Evolutionary conservation across 2,329 filamentous ascomycete genomes (phyloP).

Genomic region (Malbranchea cinnamomea): DNA sequence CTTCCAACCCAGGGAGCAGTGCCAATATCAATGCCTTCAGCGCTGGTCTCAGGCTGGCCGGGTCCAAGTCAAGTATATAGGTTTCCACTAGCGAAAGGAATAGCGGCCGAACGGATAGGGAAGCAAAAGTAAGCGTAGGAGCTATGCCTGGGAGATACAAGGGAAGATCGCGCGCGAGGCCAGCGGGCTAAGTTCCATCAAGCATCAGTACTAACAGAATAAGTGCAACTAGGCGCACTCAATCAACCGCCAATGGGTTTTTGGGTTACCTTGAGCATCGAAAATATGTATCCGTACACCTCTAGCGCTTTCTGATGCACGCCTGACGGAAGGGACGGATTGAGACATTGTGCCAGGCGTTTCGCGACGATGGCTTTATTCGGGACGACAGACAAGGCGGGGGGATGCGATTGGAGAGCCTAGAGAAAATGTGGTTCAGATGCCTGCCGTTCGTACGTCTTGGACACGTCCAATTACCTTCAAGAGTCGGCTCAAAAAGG

Average conservation of each 20-base stretch:
- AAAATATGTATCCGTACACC: conserved; percentile 82
- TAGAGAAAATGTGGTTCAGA: conserved; percentile 20
- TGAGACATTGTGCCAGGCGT: conserved; percentile 85
- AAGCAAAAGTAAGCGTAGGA: conserved; percentile 84
- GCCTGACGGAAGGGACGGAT: conserved; percentile 81
- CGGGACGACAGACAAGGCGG: conserved; percentile 57
- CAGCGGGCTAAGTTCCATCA: conserved; percentile 41
- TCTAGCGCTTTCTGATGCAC: conserved; percentile 96
- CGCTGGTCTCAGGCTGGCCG: conserved; percentile 61
- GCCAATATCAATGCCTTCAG: conserved; percentile 81
- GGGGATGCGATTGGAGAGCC: conserved; percentile 77
- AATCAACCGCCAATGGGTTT: conserved; percentile 13
- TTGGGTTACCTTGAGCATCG: conserved; percentile 51
- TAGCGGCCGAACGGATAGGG: conserved; percentile 71
- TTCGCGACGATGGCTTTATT: conserved; percentile 74
- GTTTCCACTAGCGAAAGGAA: conserved; percentile 74
- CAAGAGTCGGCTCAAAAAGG: conserved; percentile 76
- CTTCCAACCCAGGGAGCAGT: conserved; percentile 81
- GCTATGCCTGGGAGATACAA: conserved; percentile 83
- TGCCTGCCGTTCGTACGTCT: neutral
- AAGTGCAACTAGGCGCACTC: neutral
- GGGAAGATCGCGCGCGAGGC: conserved; percentile 64
- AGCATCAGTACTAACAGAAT: too few species aligned
- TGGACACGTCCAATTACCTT: conserved; percentile 44
- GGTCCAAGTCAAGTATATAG: conserved; percentile 59